Conservation (phyloP, 2,329 filamentous ascomycete genomes). For the Triangularia setosa region DNA sequence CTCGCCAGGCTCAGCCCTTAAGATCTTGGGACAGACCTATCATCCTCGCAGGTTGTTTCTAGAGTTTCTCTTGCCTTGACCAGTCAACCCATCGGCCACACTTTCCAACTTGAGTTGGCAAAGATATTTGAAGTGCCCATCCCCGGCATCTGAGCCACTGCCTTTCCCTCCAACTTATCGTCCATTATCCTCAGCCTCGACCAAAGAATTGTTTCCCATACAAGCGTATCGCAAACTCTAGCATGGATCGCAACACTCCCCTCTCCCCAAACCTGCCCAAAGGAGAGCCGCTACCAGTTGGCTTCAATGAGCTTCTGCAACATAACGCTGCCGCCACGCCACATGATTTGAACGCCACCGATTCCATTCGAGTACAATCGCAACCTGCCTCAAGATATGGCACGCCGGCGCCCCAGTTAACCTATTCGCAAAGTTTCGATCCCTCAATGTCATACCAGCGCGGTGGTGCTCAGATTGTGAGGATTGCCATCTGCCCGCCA, state of each 20-base stretch:
- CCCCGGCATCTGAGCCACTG: not conserved
- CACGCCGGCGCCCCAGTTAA: conserved; percentile 34
- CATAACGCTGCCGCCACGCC: conserved; percentile 38
- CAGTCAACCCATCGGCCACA: not conserved
- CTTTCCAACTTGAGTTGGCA: not conserved
- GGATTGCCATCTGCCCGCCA: not conserved
- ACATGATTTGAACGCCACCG: conserved; percentile 28
- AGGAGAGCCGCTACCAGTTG: conserved; percentile 37
- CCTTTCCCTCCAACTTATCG: not conserved
- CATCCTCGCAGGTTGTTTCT: not conserved
- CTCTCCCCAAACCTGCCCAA: conserved; percentile 45
- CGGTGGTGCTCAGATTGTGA: conserved; percentile 19
- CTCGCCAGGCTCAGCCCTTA: conserved; percentile 1
- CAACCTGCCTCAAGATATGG: conserved; percentile 37
- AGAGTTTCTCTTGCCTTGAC: not conserved
- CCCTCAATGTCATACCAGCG: conserved; percentile 30
- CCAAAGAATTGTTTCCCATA: not conserved
- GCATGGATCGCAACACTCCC: conserved; percentile 38
- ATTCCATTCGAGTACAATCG: conserved; percentile 32
- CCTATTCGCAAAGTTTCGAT: conserved; percentile 28
- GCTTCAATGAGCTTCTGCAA: conserved; percentile 41
- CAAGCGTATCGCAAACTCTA: conserved; percentile 15
- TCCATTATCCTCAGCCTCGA: not conserved
- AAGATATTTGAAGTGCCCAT: not conserved
- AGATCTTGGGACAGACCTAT: not conserved